Percentiles rank a stretch among this genome's conserved stretches.
Conservation (phyloP, 371 early-diverging fungal genomes). For the Lichtheimia ornata region DNA sequence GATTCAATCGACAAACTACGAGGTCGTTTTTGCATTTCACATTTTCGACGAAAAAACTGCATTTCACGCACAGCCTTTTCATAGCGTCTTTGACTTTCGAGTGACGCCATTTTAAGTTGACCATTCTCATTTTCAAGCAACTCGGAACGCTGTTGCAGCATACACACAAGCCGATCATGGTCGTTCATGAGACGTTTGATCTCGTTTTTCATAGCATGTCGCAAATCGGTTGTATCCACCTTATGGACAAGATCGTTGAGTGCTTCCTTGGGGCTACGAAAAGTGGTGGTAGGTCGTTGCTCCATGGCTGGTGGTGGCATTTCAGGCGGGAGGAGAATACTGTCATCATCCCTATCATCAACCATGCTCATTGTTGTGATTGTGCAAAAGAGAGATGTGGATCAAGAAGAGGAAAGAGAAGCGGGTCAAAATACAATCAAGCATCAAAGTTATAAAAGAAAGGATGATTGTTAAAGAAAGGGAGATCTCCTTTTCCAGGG, state of each 20-base stretch:
- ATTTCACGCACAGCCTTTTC: conserved; percentile 53
- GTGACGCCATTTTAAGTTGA: conserved; percentile 23
- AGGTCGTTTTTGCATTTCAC: conserved; percentile 26
- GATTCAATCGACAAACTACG: conserved; percentile 24
- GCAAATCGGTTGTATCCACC: conserved; percentile 19
- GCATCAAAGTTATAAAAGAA: no score
- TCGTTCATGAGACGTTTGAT: conserved; percentile 23
- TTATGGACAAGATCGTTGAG: conserved; percentile 20
- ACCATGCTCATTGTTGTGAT: no score
- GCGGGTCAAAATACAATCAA: no score
- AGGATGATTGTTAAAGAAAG: no score
- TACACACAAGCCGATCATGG: conserved; percentile 31
- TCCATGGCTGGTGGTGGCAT: no score
- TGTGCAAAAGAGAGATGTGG: no score
- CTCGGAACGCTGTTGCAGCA: conserved; percentile 28
- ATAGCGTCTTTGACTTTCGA: conserved; percentile 36
- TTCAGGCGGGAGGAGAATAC: no score
- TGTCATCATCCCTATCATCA: no score
- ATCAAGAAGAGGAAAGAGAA: no score
- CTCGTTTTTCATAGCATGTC: conserved; percentile 21
- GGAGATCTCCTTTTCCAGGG: no score
- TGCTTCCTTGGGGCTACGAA: conserved; percentile 10
- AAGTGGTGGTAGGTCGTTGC: neutral
- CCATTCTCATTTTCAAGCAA: conserved; percentile 27
- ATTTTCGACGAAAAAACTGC: conserved; percentile 46